These are phyloP conservation scores for Kwoniella pini DNA, from an alignment of 768 basidiomycete genomes.

Conservation along the genomic window DNA sequence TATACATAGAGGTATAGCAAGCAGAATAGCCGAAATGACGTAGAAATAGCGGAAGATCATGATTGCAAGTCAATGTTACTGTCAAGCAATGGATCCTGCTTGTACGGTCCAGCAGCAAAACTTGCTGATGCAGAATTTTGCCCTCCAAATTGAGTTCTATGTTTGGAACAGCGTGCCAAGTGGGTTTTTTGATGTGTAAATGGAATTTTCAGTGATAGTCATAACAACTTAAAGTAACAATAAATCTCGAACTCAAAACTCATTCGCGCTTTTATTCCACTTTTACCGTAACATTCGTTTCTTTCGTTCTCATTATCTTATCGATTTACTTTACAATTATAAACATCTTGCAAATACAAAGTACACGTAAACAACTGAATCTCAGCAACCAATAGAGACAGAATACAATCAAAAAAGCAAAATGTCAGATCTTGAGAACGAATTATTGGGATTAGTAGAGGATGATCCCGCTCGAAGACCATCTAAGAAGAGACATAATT, in stretches of 20 bases:
- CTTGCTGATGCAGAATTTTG: too few relatives aligned
- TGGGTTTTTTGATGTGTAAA: too few relatives aligned
- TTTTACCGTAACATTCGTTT: background rate
- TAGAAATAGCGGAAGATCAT: background rate
- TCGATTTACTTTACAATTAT: background rate
- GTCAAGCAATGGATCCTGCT: too few relatives aligned
- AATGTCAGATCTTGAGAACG: conserved; percentile 53
- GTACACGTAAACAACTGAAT: background rate
- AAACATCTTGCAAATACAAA: too few relatives aligned
- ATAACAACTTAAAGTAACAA: too few relatives aligned
- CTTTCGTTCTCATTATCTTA: background rate
- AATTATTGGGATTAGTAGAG: conserved; percentile 54
- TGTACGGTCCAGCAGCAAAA: background rate
- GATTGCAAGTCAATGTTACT: background rate
- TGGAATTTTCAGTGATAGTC: too few relatives aligned
- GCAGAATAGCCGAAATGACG: background rate
- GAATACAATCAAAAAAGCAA: background rate
- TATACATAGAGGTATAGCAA: conserved; percentile 5
- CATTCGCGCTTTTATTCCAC: conserved; percentile 12
- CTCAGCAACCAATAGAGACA: background rate
- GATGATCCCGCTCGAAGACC: conserved; percentile 35
- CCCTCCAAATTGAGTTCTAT: too few relatives aligned
- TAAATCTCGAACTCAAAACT: background rate
- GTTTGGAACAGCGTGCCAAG: too few relatives aligned
- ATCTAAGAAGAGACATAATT: conserved; percentile 17